A percentile compares a stretch with the other conserved stretches of the same genome.
Conservation (phyloP, 352 stramenopile species). For the Pythium apleroticum region DNA sequence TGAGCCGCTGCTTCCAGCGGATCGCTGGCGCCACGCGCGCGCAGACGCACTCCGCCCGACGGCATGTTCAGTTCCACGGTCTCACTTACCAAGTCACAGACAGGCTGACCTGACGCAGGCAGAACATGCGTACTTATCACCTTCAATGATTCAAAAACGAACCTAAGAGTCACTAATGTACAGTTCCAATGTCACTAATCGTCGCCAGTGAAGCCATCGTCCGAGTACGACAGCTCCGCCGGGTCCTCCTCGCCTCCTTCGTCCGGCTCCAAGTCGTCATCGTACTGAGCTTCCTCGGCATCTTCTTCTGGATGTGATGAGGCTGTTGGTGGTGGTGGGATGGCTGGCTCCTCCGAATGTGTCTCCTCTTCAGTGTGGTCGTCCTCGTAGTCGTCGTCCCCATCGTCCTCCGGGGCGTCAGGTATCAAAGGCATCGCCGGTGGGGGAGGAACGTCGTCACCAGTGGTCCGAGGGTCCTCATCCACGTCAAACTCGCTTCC, state of each 20-base stretch:
- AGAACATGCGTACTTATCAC: not conserved
- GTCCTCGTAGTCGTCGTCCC: conserved; percentile 45
- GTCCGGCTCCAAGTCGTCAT: conserved; percentile 21
- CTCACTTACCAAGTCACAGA: not conserved
- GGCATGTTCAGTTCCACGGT: not conserved
- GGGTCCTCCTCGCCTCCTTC: conserved; percentile 17
- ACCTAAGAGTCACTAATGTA: conserved; percentile 11
- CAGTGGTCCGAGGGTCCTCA: not conserved
- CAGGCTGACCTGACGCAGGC: too few species aligned
- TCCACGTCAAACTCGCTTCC: conserved; percentile 51
- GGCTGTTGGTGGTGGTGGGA: not conserved
- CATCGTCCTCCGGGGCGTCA: conserved; percentile 18
- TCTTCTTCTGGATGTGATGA: not conserved
- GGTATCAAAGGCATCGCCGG: not conserved
- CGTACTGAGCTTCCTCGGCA: conserved; percentile 11
- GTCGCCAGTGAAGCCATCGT: conserved; percentile 44
- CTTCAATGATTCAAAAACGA: not conserved
- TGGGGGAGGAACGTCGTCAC: not conserved
- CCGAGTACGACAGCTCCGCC: conserved; percentile 33
- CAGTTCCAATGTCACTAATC: conserved; percentile 15
- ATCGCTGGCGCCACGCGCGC: not conserved
- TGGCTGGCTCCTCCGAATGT: not conserved
- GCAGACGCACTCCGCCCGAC: not conserved
- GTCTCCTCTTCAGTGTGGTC: conserved; percentile 32
- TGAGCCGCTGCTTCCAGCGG: not conserved